Evolutionary conservation across 352 stramenopile species (phyloP), one percentile per base, ranked within the genome.

Genomic region (Pythium utonaiense): DNA sequence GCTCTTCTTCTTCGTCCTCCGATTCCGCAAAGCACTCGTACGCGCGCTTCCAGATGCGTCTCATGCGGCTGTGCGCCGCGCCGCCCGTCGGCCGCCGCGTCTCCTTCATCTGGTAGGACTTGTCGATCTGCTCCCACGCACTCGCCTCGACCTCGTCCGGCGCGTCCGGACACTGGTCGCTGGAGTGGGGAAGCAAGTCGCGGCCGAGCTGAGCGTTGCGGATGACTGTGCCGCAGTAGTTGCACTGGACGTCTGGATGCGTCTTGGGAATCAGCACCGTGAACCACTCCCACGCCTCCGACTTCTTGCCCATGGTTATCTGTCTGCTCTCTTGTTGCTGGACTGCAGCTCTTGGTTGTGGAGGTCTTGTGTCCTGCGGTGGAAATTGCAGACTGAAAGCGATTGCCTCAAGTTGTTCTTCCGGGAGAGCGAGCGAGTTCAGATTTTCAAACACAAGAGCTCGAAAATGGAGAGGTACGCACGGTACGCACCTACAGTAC

Each of bases 171-270:
- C 45, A 62, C 3, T 49, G 36, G 31, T 34, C 50, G 21, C 3
- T 21, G 3, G 45, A 19, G 55, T 55, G 55, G 0, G 21, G 45
- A 21, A 62, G 31, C 7, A 56, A 6, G 28, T 44, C 50, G 30
- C 31, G 30, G 34, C 55, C 24, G 6, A 48, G 38, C 36, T 59
- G 52, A 6, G 33, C 36, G 36, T 31, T 49, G 40, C 41, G 53
- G 25, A 59, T 19, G 24, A 44, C 14, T 9, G 13, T 34, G n/a
- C 31, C 30, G 50, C 50, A 56, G 8, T 33, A 25, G 40, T 31
- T 31, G 30, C 53, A 60, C 27, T 38, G 17, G 17, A 60, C 40
- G 41, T 52, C 40, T 10, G 53, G 53, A n/a, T 51, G 40, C 40
- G 34, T 42, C 24, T 51, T 59, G 14, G 53, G 22, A 17, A 41